Evolutionary conservation across 345 rosid species (phyloP).

Genomic region (Bruguiera gymnorhiza): DNA sequence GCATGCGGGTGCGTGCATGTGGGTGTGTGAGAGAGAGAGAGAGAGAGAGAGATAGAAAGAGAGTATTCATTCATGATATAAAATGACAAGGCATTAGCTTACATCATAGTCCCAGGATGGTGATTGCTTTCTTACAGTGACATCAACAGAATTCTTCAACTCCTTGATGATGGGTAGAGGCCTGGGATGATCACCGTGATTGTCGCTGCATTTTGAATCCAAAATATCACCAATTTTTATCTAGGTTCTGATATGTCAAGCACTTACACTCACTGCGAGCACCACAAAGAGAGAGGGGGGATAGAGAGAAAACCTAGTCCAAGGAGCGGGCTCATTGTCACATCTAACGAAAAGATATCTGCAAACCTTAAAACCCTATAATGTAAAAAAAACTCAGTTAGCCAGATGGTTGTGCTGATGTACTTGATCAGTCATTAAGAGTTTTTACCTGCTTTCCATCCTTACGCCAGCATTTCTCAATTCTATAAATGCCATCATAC

Average conservation of each 20-base stretch:
- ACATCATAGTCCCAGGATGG: constrained; percentile 83
- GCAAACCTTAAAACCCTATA: constrained; percentile 63
- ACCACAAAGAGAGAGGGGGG: too few relatives aligned
- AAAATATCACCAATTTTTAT: not conserved
- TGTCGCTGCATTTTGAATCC: constrained; percentile 13
- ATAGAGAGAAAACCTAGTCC: constrained; percentile 58
- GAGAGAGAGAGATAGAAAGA: not conserved
- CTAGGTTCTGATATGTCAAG: too few relatives aligned
- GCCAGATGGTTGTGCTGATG: too few relatives aligned
- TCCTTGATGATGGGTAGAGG: constrained; percentile 55
- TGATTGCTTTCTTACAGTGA: constrained; percentile 47
- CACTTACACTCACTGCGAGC: too few relatives aligned
- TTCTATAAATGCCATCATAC: constrained; percentile 69
- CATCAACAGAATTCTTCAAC: constrained; percentile 44
- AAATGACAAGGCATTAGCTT: constrained; percentile 15
- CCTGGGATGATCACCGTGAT: constrained; percentile 65
- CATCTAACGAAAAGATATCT: constrained; percentile 79
- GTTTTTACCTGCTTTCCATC: constrained; percentile 49
- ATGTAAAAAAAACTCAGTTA: too few relatives aligned
- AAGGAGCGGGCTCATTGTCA: constrained; percentile 74
- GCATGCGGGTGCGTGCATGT: not conserved
- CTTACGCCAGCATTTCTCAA: constrained; percentile 81
- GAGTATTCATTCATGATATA: not conserved
- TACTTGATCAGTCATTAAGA: too few relatives aligned
- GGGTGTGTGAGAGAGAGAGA: not conserved